These are phyloP conservation scores for Penicillium nordicum DNA, from an alignment of 2,329 filamentous ascomycete species.

Conservation along the genomic window DNA sequence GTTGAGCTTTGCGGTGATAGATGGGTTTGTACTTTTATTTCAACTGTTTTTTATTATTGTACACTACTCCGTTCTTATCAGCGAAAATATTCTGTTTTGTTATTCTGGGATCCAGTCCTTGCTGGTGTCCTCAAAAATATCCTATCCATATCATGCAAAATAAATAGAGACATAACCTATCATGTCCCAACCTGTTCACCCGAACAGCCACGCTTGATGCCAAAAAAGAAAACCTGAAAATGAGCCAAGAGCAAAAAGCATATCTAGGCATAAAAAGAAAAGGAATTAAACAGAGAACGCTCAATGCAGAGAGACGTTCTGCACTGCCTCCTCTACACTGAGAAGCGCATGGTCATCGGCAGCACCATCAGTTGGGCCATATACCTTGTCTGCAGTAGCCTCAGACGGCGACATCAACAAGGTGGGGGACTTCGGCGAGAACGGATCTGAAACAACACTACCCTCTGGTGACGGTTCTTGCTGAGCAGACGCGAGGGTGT, in stretches of 20 bases:
- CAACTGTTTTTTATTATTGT: not conserved
- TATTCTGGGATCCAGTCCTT: not conserved
- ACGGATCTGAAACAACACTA: constrained; percentile 13
- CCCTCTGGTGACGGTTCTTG: not conserved
- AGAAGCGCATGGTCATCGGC: constrained; percentile 12
- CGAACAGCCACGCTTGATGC: constrained; percentile 1
- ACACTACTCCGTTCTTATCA: constrained; percentile 6
- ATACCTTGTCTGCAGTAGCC: not conserved
- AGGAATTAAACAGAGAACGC: not conserved
- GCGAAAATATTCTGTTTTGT: not conserved
- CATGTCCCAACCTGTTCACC: not conserved
- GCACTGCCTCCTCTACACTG: constrained; percentile 36
- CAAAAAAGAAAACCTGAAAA: not conserved
- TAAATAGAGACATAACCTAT: not conserved
- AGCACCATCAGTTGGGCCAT: not conserved
- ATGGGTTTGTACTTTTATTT: constrained; percentile 5
- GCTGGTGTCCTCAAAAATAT: not conserved
- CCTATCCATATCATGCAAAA: not conserved
- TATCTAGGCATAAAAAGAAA: not conserved
- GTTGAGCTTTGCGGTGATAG: not conserved
- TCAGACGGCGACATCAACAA: constrained; percentile 12
- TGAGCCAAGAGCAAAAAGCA: not conserved
- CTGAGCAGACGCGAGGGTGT: not conserved
- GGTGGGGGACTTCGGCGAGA: constrained; percentile 22
- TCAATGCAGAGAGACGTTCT: constrained; percentile 30